phyloP scores from a whole-genome alignment of 2,329 filamentous ascomycete genomes.

The Aspergillus carbonarius region DNA sequence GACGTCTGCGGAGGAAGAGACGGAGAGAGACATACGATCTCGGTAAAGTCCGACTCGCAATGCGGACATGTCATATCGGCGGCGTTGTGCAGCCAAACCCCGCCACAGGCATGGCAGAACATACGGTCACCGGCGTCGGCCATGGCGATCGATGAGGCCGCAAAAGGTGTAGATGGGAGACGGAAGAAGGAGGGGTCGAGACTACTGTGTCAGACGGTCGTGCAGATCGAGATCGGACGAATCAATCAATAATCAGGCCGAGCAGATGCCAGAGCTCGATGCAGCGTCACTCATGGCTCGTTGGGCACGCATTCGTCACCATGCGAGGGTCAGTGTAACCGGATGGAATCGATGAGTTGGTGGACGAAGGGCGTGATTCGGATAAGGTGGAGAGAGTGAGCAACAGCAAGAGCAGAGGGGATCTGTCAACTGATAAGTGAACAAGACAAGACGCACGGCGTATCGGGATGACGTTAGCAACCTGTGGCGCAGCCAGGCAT shows the following conservation, averaged over 20 bases:
- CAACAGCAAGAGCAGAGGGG: not conserved
- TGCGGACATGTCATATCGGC: constrained; percentile 69
- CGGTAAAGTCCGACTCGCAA: constrained; percentile 77
- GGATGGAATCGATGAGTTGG: constrained; percentile 6
- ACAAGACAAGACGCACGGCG: not conserved
- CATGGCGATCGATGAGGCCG: constrained; percentile 26
- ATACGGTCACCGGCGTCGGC: constrained; percentile 62
- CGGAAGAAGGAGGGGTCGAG: not conserved
- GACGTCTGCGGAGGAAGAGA: constrained; percentile 2
- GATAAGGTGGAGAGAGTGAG: not conserved
- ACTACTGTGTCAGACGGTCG: not conserved
- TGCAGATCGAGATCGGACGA: not conserved
- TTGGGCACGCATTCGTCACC: not conserved
- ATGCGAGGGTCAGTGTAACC: not conserved
- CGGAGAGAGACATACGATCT: constrained; percentile 66
- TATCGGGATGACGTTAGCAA: constrained; percentile 12
- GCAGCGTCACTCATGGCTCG: constrained; percentile 3
- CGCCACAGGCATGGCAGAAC: constrained; percentile 77
- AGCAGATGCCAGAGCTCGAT: not conserved
- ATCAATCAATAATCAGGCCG: not conserved
- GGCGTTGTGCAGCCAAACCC: constrained; percentile 76
- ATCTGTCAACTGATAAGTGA: not conserved
- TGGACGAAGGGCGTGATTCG: not conserved
- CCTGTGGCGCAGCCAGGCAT: not conserved
- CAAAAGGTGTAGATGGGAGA: not conserved